These are phyloP conservation scores for Solanum hybrid DNA, from an alignment of 305 asterid species.

Conservation along the genomic window DNA sequence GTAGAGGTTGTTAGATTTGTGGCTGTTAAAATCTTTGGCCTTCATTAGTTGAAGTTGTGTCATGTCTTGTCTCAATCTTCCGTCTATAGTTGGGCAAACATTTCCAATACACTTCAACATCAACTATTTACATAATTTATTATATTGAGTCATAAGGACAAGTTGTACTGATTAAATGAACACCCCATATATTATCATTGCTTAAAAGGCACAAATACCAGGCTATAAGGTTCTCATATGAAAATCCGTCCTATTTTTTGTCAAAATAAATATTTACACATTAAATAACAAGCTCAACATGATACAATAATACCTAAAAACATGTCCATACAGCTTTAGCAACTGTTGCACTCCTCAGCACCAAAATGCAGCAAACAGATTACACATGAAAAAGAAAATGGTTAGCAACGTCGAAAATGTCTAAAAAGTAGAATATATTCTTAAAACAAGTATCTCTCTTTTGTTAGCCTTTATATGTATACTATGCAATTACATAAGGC, in stretches of 20 bases:
- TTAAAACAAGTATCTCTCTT: background rate
- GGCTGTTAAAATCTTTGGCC: background rate
- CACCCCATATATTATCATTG: background rate
- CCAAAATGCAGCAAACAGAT: background rate
- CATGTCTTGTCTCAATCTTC: background rate
- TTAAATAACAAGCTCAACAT: background rate
- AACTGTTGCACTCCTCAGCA: slow-evolving; percentile 3
- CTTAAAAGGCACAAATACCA: background rate
- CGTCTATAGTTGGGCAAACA: background rate
- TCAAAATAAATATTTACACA: background rate
- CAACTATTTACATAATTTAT: background rate
- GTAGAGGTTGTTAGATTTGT: background rate
- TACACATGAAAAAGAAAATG: background rate
- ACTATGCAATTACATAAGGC: slow-evolving; percentile 28
- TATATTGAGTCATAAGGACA: background rate
- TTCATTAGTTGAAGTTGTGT: background rate
- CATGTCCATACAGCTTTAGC: background rate
- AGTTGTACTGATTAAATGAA: background rate
- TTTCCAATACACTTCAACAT: background rate
- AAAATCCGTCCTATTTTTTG: background rate
- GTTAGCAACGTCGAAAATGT: background rate
- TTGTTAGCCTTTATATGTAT: background rate
- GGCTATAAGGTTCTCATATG: background rate
- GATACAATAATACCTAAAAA: background rate
- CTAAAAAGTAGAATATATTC: background rate